Percentiles rank a stretch among this genome's conserved stretches.
phyloP scores from a whole-genome alignment of 805 yeast genomes.

The Ogataea wickerhamii region DNA sequence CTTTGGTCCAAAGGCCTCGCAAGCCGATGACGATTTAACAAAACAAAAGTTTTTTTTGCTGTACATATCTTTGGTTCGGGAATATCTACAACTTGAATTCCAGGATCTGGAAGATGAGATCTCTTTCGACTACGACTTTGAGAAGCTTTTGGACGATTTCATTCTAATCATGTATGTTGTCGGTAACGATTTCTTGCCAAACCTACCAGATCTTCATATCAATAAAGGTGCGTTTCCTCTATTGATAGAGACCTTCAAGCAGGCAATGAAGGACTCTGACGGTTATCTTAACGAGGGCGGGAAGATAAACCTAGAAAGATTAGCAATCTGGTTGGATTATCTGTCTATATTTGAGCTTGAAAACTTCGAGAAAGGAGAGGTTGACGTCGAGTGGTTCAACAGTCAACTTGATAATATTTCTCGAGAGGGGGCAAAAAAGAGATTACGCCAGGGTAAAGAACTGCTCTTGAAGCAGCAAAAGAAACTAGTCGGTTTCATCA shows the following conservation, averaged over 20 bases:
- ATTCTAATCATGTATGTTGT: conserved; percentile 88
- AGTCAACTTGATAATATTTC: conserved; percentile 77
- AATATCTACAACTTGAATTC: conserved; percentile 85
- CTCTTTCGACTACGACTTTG: conserved; percentile 75
- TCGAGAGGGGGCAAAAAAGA: conserved; percentile 63
- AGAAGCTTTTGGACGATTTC: conserved; percentile 86
- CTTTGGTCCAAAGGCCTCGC: conserved; percentile 54
- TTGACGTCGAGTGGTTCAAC: conserved; percentile 91
- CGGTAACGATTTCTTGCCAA: conserved; percentile 97
- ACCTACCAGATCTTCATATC: conserved; percentile 87
- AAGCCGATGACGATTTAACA: conserved; percentile 46
- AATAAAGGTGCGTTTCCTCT: conserved; percentile 98
- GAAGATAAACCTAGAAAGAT: conserved; percentile 66
- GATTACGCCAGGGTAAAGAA: conserved; percentile 62
- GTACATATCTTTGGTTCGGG: conserved; percentile 85
- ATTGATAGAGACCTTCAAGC: conserved; percentile 81
- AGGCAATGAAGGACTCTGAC: conserved; percentile 64
- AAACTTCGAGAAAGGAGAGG: conserved; percentile 78
- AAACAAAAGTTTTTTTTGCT: conserved; percentile 79
- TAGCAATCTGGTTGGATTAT: conserved; percentile 71
- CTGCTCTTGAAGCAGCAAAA: conserved; percentile 69
- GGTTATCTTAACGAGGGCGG: conserved; percentile 87
- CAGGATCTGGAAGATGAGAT: conserved; percentile 60
- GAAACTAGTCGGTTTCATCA: conserved; percentile 58
- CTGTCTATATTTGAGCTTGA: conserved; percentile 78